Conservation (phyloP, 2,329 filamentous ascomycete species). For the Neopestalotiopsis rosae region DNA sequence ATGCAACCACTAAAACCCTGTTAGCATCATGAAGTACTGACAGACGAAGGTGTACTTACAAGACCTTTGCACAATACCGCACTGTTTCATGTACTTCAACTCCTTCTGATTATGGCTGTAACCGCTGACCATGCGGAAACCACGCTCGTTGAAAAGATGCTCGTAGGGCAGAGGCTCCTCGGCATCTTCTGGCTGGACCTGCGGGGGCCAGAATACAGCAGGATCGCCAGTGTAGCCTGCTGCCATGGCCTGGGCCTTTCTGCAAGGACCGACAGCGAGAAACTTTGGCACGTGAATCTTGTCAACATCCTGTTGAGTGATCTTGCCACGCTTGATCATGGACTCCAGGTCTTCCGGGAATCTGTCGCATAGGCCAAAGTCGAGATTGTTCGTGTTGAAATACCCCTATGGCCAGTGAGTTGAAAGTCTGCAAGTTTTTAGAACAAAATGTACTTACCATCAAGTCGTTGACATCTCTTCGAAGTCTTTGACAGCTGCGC, state of each 20-base stretch:
- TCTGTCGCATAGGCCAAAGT: background rate
- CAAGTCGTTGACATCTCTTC: background rate
- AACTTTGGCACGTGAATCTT: background rate
- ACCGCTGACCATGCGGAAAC: background rate
- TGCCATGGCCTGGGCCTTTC: background rate
- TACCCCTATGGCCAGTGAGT: background rate
- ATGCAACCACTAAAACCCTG: background rate
- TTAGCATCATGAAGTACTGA: background rate
- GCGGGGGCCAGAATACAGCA: background rate
- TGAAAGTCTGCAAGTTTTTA: background rate
- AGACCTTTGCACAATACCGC: background rate
- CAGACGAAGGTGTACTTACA: background rate
- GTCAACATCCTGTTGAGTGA: background rate
- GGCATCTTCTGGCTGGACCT: background rate
- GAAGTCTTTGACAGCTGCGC: background rate
- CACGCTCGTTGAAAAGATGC: background rate
- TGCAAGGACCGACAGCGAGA: background rate
- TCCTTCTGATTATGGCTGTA: background rate
- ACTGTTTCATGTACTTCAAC: background rate
- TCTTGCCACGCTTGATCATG: background rate
- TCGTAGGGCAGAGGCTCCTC: background rate
- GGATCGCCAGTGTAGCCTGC: background rate
- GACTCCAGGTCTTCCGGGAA: background rate
- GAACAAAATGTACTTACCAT: background rate
- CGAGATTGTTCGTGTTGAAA: background rate